Evolutionary conservation across 805 yeast genomes (phyloP), one percentile per base, ranked within the genome.

Genomic region (Candida morakotiae): DNA sequence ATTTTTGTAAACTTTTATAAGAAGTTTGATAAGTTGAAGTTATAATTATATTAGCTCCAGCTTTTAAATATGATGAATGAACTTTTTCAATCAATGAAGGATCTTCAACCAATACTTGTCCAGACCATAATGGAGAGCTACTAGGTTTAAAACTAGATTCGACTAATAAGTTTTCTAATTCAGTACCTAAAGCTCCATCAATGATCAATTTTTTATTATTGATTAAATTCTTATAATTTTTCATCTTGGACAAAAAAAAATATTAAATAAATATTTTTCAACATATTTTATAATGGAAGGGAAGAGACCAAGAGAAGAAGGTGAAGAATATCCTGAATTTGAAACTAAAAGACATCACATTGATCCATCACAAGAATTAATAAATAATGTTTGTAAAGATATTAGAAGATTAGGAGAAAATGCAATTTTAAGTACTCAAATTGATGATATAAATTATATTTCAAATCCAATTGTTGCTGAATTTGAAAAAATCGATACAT

Each of bases 131-230:
- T 8, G 67, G 65, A 28, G 73, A 68, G 30, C 64, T 35, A 21
- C 48, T 48, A 8, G 62, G 55, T 22, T 53, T 53, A 33, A 47
- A 38, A 9, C 47, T 37, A 23, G 45, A 44, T 18, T 38, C 35
- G 1, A 50, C 64, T 14, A 70, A 60, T 9, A 77, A 73, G 29
- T 62, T 58, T 48, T 79, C 85, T 9, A 81, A 57, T 46, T 74
- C 78, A 0, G 84, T 79, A 0, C 87, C 87, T 29, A 79, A 66
- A 0, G 80, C 87, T 5, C 88, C 87, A 55, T 81, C 86, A 10
- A 58, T 43, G 1, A 60, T 54, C 31, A 44, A 42, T 26, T 39
- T 31, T 26, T 28, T 30, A 2, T 19, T 6, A 3, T 25, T 11
- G 6, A 42, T 13, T 5, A 31, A 9, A 10, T 29, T 5, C 25